A percentile compares a stretch with the other conserved stretches of the same genome.
Conservation (phyloP, 768 basidiomycete species). For the Suillus fuscotomentosus region DNA sequence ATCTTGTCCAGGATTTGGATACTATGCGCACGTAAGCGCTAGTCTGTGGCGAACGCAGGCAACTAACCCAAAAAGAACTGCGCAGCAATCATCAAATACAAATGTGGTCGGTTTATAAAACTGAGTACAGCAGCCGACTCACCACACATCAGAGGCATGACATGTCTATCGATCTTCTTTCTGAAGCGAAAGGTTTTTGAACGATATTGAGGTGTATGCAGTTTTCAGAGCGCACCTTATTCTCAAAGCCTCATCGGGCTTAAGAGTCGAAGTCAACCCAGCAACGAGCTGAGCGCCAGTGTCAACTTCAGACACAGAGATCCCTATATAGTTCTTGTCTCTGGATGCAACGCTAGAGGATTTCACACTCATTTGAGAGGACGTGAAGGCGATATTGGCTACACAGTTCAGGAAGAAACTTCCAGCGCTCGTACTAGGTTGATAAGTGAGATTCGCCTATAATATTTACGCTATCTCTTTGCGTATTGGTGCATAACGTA, state of each 20-base stretch:
- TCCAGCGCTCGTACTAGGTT: too few species aligned
- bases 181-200: constrained; percentile 16
- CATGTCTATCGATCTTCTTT: constrained; percentile 59
- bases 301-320: constrained; percentile 37
- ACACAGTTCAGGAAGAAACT: not conserved
- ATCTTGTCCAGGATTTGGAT: constrained; percentile 72
- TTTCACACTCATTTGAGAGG: constrained; percentile 5
- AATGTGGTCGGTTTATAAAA: not conserved
- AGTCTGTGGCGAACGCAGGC: not conserved
- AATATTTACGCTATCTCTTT: too few species aligned
- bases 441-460: too few species aligned
- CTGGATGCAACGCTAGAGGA: not conserved
- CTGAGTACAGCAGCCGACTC: constrained; percentile 23
- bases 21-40: constrained; percentile 29
- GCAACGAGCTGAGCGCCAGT: constrained; percentile 53
- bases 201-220: not conserved
- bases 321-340: constrained; percentile 31
- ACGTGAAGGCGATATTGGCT: not conserved
- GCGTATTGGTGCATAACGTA: too few species aligned
- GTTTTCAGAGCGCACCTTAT: constrained; percentile 37
- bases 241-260: constrained; percentile 46
- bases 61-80: constrained; percentile 49
- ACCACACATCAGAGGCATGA: constrained; percentile 65
- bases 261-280: constrained; percentile 37
- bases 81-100: constrained; percentile 21